These are phyloP conservation scores for Senecio squalidus DNA, from an alignment of 140 eudicot species.

Conservation along the genomic window DNA sequence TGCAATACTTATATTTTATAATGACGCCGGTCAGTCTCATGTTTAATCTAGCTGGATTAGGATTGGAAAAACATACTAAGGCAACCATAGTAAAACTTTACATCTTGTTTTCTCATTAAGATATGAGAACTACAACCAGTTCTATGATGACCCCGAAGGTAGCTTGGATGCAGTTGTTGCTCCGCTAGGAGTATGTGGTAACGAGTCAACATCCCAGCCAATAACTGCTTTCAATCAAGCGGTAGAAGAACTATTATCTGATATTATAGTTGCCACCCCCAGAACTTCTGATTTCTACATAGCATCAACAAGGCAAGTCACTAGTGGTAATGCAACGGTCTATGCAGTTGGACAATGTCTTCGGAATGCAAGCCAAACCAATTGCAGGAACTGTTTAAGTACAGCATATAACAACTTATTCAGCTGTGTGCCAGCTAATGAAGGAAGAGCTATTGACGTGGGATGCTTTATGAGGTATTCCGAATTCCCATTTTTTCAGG, in stretches of 20 bases:
- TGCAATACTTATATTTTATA: no score
- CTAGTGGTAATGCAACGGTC: conserved; percentile 12
- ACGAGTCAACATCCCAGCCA: conserved; percentile 32
- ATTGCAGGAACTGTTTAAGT: conserved; percentile 46
- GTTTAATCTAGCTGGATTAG: no score
- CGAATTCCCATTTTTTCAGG: conserved; percentile 20
- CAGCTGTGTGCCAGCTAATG: conserved; percentile 39
- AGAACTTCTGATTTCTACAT: conserved; percentile 45
- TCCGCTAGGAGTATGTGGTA: conserved; percentile 34
- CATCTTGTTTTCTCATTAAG: no score
- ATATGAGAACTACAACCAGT: conserved; percentile 11
- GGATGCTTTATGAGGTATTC: conserved; percentile 40
- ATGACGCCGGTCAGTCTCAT: no score
- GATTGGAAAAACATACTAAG: no score
- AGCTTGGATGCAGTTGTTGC: conserved; percentile 9
- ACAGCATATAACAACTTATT: conserved; percentile 33
- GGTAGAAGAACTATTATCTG: conserved; percentile 25
- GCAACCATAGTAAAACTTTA: no score
- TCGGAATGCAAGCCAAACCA: conserved; percentile 26
- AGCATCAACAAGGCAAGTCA: conserved; percentile 29
- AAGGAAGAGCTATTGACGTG: conserved; percentile 46
- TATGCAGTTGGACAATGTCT: conserved; percentile 57
- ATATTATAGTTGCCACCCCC: conserved; percentile 42
- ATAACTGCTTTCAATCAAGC: conserved; percentile 25
- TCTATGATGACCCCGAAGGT: not conserved